Conservation (phyloP, 1,284 basidiomycete species). For the Cryptococcus deneoformans region DNA sequence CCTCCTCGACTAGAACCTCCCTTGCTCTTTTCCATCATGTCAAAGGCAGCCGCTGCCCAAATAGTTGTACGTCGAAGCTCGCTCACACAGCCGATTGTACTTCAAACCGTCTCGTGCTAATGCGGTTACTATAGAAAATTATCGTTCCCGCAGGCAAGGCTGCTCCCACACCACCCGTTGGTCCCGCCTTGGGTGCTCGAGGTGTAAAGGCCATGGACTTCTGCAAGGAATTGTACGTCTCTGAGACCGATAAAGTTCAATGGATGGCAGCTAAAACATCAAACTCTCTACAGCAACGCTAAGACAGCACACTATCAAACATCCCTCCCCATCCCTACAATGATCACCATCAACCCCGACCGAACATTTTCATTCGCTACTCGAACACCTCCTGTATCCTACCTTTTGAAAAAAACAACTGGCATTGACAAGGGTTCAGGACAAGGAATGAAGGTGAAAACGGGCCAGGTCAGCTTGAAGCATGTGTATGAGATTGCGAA, state of each 20-base stretch:
- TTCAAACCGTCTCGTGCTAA: not conserved
- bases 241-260: not conserved
- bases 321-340: conserved; percentile 83
- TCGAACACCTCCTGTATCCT: conserved; percentile 87
- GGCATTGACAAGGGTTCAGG: conserved; percentile 85
- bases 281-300: conserved; percentile 63
- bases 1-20: not conserved
- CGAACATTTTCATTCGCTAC: conserved; percentile 90
- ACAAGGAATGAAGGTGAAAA: conserved; percentile 41
- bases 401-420: conserved; percentile 90
- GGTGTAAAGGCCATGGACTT: conserved; percentile 99
- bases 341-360: conserved; percentile 92
- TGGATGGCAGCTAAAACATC: not conserved
- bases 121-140: conserved; percentile 60
- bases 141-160: conserved; percentile 93
- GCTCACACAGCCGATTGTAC: not conserved
- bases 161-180: conserved; percentile 92
- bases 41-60: conserved; percentile 10
- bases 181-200: conserved; percentile 94
- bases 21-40: conserved; percentile 3
- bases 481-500: conserved; percentile 99
- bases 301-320: conserved; percentile 83
- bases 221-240: conserved; percentile 76
- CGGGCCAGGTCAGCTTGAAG: conserved; percentile 86
- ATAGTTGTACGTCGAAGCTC: conserved; percentile 10